phyloP scores from a whole-genome alignment of 2,329 filamentous ascomycete genomes.

The Colletotrichum lindemuthianum region DNA sequence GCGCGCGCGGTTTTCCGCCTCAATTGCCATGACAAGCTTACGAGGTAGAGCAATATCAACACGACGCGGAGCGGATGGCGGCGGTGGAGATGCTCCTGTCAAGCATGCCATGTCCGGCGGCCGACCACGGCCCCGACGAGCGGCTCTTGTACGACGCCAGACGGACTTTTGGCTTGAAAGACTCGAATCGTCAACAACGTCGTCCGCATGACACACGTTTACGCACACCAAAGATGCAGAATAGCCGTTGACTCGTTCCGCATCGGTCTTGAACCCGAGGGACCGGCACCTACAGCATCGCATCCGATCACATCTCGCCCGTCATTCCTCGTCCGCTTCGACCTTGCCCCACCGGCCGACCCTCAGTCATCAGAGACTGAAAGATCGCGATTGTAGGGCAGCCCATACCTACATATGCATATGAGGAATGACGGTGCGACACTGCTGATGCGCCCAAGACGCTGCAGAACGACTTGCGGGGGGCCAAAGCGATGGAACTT shows the following conservation, averaged over 20 bases:
- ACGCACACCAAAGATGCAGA: background rate
- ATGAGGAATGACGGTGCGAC: constrained; percentile 34
- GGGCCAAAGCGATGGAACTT: constrained; percentile 21
- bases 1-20: background rate
- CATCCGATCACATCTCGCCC: constrained; percentile 13
- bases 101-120: constrained; percentile 9
- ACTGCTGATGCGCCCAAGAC: constrained; percentile 19
- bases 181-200: constrained; percentile 2
- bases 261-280: constrained; percentile 4
- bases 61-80: background rate
- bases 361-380: constrained; percentile 21
- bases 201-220: background rate
- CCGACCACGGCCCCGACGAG: constrained; percentile 21
- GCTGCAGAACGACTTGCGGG: constrained; percentile 22
- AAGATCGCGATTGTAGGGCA: constrained; percentile 23
- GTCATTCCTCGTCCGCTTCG: constrained; percentile 14
- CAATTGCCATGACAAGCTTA: constrained; percentile 1
- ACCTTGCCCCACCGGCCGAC: constrained; percentile 14
- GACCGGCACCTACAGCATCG: background rate
- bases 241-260: too few species aligned
- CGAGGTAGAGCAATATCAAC: constrained; percentile 2
- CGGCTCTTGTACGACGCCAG: constrained; percentile 23
- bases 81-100: constrained; percentile 8
- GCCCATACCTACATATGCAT: constrained; percentile 12
- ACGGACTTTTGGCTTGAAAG: constrained; percentile 11